Conservation (phyloP, 2,329 filamentous ascomycete genomes). For the Massarina eburnea region DNA sequence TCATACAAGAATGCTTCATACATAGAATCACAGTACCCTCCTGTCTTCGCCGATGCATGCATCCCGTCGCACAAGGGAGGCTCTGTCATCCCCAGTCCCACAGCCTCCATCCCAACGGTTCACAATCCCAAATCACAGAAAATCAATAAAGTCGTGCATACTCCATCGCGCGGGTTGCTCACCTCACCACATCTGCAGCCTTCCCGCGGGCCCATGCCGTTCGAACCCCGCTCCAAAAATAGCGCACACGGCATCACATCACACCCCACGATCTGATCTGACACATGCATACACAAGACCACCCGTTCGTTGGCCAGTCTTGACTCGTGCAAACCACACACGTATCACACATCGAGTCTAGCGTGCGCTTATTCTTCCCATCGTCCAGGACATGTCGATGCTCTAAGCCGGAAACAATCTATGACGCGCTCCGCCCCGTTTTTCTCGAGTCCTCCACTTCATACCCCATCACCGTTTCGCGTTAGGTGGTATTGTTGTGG, state of each 20-base stretch:
- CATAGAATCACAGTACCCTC: neutral
- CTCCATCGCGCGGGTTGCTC: neutral
- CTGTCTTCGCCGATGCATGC: neutral
- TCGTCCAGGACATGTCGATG: neutral
- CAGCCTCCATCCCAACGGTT: neutral
- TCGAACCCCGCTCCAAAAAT: conserved; percentile 8
- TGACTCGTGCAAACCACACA: neutral
- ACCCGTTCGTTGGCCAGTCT: neutral
- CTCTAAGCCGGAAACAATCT: conserved; percentile 1
- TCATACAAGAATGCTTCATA: neutral
- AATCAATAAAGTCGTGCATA: conserved; percentile 12
- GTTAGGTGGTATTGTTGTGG: too few relatives aligned
- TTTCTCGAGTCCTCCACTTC: neutral
- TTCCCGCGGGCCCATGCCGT: neutral
- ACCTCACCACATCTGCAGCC: neutral
- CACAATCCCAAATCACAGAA: neutral
- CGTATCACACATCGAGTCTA: neutral
- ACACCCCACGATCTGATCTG: conserved; percentile 3
- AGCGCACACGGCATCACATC: neutral
- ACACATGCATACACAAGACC: neutral
- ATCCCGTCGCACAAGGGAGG: neutral
- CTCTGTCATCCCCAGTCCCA: neutral
- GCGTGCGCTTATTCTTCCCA: neutral
- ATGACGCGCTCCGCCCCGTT: conserved; percentile 2
- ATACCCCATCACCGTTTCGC: too few relatives aligned